Evolutionary conservation across 2,329 filamentous ascomycete species (phyloP), one percentile per base, ranked within the genome.

Genomic region (Elsinoe necatrix): DNA sequence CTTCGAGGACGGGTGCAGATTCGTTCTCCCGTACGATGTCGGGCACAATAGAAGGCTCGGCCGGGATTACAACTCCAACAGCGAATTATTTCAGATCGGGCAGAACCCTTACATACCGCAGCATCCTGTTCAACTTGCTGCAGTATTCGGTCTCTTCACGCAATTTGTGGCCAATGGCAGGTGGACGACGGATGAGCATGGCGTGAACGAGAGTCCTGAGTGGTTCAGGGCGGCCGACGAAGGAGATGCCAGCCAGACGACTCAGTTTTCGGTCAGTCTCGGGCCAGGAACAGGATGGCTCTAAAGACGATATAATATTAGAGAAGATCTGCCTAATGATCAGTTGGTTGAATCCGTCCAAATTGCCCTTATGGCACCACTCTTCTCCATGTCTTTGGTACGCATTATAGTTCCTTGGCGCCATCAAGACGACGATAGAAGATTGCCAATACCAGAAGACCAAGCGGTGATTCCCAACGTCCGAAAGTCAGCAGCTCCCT

Each of bases 1-100:
- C 4, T 68, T 68, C 57, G 66, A 69, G 34, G 67, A 69, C 55
- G 65, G 64, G 4, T 68, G 66, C 54, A 60, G 65, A 9, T 59
- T 69, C 18, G 65, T 68, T 0, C 54, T 69, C 20, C 67, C 67
- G 2, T 67, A 68, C 43, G 59, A 61, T 3, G 55, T 69, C 1
- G 66, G 65, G 12, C 2, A 12, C 12, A 31, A 31, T 12, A 2
- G 5, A 4, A n/a, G 27, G 25, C 11, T 14, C 25, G 25, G 25
- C 9, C 7, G 27, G 11, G 11, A 34, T 5, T 20, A 14, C 45
- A 50, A 1, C 8, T 7, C 9, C 25, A 31, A 21, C 18, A 18
- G 4, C 14, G 21, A 29, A 7, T 25, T 50, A 9, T 25, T 50
- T 9, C 45, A 50, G 14, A 31, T 31, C 9, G 9, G 2, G n/a